Evolutionary conservation across 208 protist genomes (phyloP), one percentile per base, ranked within the genome.

Genomic region (Histomonas meleagridis): DNA sequence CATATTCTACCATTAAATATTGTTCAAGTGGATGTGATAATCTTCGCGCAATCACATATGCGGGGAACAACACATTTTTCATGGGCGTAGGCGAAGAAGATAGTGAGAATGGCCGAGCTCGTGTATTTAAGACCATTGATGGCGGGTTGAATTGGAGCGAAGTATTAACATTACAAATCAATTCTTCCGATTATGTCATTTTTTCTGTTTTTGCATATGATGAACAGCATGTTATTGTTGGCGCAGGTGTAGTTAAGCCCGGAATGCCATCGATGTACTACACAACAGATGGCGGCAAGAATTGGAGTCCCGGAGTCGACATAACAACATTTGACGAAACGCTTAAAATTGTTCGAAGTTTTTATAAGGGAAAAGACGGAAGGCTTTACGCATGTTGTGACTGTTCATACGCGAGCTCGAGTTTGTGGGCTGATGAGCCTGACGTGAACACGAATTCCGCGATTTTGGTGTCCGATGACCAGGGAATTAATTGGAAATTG

Each of bases 181-280:
- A 51, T 46, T n/a, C 40, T n/a, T 16, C 10, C 12, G 12, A 79
- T 51, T 38, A 51, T 1, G 18, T 51, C 9, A 46, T 79, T 9
- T 79, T 79, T 46, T 49, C 38, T n/a, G 70, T 79, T n/a, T 79
- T 79, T 51, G 70, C 70, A 38, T 79, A 79, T 26, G 12, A 48
- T 51, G 40, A 48, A 16, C 18, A 51, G 28, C 18, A n/a, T n/a
- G 40, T 79, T 12, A 23, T 79, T 2, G 51, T 79, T n/a, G 70
- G 70, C 23, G n/a, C 40, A 9, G 70, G n/a, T 5, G 12, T 9
- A 48, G 70, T 14, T 51, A 51, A 0, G 0, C 5, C 12, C 9
- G 12, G 12, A 38, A 9, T 51, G 14, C 32, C 38, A 79, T 35
- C 12, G 9, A 79, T 79, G 7, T 79, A 79, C 40, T 51, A 46